Evolutionary conservation across 2,329 filamentous ascomycete species (phyloP), one percentile per base, ranked within the genome.

Genomic region (Akanthomyces uredinophilus): DNA sequence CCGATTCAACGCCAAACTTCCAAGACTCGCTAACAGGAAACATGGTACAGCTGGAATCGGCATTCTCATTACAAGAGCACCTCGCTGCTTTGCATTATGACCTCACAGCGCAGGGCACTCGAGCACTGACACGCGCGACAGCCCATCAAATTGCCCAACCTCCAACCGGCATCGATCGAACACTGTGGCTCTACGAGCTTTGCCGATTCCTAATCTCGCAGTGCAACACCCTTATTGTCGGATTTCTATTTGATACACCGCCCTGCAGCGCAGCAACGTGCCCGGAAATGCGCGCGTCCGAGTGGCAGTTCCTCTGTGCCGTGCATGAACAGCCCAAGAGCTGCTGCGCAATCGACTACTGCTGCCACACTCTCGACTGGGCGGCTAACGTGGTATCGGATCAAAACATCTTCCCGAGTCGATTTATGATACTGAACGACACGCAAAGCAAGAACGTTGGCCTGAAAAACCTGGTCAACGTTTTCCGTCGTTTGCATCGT

Each of bases 241-340:
- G 91, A 66, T 94, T 99, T 70, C 92, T 99, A 69, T 91, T 92
- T 72, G 95, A 98, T 75, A 83, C 82, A 49, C 94, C 94, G 7
- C 89, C 94, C 3, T 99, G 95, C 78, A 96, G 92, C 64, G 85
- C 90, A 16, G 82, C 83, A 66, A 97, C 95, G 1, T 99, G 95
- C 71, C 92, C 93, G 37, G 95, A 99, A 77, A 99, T 99, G 95
- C 92, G 95, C 71, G 95, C 95, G 2, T 95, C 91, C 35, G 94
- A 99, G 79, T 99, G 95, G 95, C 95, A 99, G 77, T 99, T 98
- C 71, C 86, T 99, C 53, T 99, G 95, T 78, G 95, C 95, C 56
- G 95, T 98, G 3, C 95, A 99, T 74, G 94, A 98, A 72, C 90
- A 92, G 55, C 95, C 95, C 54, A 98, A 98, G 78, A 91, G 89